These are phyloP conservation scores for Cantharellus cinnabarinus DNA, from an alignment of 768 basidiomycete species.

Conservation along the genomic window DNA sequence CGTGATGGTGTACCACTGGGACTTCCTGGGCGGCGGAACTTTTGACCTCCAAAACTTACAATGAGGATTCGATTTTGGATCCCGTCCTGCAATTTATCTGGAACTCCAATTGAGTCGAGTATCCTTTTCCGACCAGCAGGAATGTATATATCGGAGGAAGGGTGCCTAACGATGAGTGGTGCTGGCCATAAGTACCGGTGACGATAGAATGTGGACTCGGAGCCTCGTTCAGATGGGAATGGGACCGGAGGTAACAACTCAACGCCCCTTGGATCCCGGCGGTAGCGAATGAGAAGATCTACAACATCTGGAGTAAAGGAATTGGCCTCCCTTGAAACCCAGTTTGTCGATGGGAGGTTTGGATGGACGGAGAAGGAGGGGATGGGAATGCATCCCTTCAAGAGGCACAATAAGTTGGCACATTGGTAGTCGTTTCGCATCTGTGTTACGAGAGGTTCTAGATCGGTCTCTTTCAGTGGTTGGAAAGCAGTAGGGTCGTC, in stretches of 20 bases:
- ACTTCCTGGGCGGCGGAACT: conserved; percentile 21
- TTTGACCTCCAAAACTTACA: conserved; percentile 66
- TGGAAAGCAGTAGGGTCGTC: conserved; percentile 23
- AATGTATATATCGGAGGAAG: conserved; percentile 31
- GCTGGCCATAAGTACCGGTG: conserved; percentile 17
- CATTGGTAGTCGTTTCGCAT: conserved; percentile 44
- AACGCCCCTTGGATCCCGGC: conserved; percentile 13
- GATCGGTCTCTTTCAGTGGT: conserved; percentile 28
- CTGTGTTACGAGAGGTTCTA: conserved; percentile 43
- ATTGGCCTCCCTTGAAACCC: conserved; percentile 34
- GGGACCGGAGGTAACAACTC: conserved; percentile 24
- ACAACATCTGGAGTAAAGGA: conserved; percentile 28
- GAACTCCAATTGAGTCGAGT: conserved; percentile 40
- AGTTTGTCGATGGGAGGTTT: conserved; percentile 36
- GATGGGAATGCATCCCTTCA: conserved; percentile 59
- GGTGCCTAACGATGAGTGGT: conserved; percentile 52
- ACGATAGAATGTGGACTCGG: conserved; percentile 5
- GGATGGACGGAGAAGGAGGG: conserved; percentile 42
- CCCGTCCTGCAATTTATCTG: conserved; percentile 27
- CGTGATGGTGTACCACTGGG: neutral
- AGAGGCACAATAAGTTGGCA: conserved; percentile 46
- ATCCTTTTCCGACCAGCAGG: conserved; percentile 30
- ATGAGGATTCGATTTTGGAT: conserved; percentile 38
- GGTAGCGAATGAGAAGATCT: conserved; percentile 18
- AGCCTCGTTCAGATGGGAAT: conserved; percentile 13